phyloP scores from a whole-genome alignment of 495 filamentous ascomycete genomes.

The Penicillium silybi region DNA sequence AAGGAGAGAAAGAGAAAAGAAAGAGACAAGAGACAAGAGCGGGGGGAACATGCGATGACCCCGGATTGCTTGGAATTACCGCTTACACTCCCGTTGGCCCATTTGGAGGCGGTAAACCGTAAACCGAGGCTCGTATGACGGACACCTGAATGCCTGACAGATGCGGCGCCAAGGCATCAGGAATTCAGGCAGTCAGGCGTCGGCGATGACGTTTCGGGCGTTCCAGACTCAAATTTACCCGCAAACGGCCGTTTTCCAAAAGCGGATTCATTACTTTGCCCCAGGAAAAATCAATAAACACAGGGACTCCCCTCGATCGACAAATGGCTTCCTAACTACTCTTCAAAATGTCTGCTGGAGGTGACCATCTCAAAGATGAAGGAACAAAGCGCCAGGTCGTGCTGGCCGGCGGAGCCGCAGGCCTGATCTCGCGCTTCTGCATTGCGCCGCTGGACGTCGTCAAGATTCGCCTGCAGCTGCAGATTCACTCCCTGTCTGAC shows the following conservation, averaged over 20 bases:
- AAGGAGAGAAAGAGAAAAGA: not conserved
- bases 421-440: slow-evolving; percentile 88
- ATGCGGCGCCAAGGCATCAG: not conserved
- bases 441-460: slow-evolving; percentile 91
- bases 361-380: slow-evolving; percentile 86
- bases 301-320: not conserved
- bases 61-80: not conserved
- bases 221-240: slow-evolving; percentile 5
- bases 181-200: not conserved
- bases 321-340: slow-evolving; percentile 10
- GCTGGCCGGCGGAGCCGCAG: slow-evolving; percentile 79
- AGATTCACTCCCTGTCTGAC: slow-evolving; percentile 74
- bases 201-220: not conserved
- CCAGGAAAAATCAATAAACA: slow-evolving; percentile 6
- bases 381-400: slow-evolving; percentile 80
- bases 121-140: slow-evolving; percentile 1
- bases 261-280: slow-evolving; percentile 11
- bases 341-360: slow-evolving; percentile 68
- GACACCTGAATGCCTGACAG: not conserved
- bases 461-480: slow-evolving; percentile 94
- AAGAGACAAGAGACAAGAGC: not conserved
- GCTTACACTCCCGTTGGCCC: not conserved
- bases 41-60: slow-evolving; percentile 7
- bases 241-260: slow-evolving; percentile 4
- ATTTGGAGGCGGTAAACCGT: not conserved